Evolutionary conservation across 306 rosid genomes (phyloP).

Genomic region (Delonix regia): DNA sequence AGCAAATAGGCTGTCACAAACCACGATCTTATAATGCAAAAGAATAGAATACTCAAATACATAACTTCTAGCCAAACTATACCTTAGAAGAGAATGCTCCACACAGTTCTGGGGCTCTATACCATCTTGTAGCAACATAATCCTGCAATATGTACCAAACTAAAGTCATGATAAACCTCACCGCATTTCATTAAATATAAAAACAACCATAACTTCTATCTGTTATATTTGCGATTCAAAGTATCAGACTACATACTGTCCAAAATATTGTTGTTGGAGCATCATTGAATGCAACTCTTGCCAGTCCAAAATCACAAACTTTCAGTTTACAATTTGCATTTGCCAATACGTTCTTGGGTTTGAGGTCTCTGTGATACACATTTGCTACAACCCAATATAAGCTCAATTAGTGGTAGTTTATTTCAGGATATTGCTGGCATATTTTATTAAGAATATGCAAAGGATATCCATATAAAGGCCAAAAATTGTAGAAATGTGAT

Average conservation of each 20-base stretch:
- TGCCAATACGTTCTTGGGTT: constrained; percentile 90
- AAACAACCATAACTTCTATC: background rate
- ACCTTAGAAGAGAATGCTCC: constrained; percentile 84
- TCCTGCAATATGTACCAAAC: constrained; percentile 54
- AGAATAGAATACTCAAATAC: background rate
- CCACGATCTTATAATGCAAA: background rate
- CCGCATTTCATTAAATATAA: constrained; percentile 3
- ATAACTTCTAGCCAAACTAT: constrained; percentile 25
- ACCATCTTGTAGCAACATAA: constrained; percentile 93
- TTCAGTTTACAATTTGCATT: constrained; percentile 91
- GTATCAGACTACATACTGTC: constrained; percentile 64
- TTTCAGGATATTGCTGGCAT: background rate
- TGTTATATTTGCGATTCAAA: background rate
- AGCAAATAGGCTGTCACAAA: background rate
- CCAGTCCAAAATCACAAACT: constrained; percentile 89
- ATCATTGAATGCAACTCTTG: constrained; percentile 87
- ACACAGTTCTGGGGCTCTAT: constrained; percentile 89
- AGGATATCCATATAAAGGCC: background rate
- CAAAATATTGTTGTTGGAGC: constrained; percentile 79
- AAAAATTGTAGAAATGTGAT: background rate
- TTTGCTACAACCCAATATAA: constrained; percentile 65
- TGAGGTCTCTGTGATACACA: constrained; percentile 89
- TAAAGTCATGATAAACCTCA: constrained; percentile 13
- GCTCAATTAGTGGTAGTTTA: constrained; percentile 18
- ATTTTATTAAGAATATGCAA: background rate